A percentile compares a stretch with the other conserved stretches of the same genome.
Conservation (phyloP, 2,329 filamentous ascomycete genomes). For the Trichophyton benhamiae region DNA sequence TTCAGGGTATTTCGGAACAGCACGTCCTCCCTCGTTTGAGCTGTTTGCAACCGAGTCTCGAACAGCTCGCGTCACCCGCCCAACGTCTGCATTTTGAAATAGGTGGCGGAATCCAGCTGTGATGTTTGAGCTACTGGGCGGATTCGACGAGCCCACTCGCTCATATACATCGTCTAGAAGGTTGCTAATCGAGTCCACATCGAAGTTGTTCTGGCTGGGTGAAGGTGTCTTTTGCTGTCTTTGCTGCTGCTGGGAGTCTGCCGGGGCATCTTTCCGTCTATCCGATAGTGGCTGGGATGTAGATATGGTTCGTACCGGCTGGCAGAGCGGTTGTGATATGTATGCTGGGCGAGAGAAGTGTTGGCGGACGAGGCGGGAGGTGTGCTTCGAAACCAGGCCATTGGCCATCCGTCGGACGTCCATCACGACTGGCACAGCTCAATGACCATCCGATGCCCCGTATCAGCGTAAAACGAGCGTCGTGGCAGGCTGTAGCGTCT, state of each 20-base stretch:
- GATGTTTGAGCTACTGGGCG: neutral
- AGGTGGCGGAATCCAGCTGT: neutral
- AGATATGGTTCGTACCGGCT: neutral
- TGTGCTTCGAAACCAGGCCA: conserved; percentile 7
- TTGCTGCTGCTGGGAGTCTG: neutral
- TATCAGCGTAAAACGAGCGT: neutral
- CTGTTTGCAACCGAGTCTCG: neutral
- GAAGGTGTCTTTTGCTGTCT: neutral
- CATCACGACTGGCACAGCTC: conserved; percentile 4
- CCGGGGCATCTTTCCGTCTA: neutral
- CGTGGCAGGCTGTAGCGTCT: neutral
- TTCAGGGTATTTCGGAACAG: conserved; percentile 1
- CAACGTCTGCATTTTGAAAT: neutral
- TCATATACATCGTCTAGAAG: neutral
- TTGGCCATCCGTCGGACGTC: conserved; percentile 11
- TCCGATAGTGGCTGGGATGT: neutral
- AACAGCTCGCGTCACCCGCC: neutral
- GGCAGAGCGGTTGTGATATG: neutral
- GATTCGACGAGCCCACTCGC: neutral
- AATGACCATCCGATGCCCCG: neutral
- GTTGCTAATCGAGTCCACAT: neutral
- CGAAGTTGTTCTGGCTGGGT: neutral
- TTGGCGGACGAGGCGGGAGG: neutral
- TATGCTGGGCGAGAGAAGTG: neutral
- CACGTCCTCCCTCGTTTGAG: too few relatives aligned